Conservation (phyloP, 1,139 yeast species). For the Taphrina wiesneri region DNA sequence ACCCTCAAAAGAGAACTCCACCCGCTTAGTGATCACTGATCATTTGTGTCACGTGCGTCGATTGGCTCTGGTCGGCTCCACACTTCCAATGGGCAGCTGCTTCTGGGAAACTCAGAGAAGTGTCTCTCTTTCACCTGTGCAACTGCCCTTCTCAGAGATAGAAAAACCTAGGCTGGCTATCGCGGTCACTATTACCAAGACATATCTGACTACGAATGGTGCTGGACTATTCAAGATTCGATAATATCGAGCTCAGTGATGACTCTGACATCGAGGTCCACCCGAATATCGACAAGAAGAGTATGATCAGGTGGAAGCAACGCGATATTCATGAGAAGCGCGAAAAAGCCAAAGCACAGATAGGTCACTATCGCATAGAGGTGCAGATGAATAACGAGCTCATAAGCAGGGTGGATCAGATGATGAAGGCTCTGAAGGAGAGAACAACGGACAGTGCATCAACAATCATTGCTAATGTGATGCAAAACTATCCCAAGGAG, state of each 20-base stretch:
- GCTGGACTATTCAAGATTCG: conserved; percentile 54
- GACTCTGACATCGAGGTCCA: conserved; percentile 64
- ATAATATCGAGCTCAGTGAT: conserved; percentile 88
- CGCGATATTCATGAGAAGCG: conserved; percentile 95
- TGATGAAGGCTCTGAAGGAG: conserved; percentile 49
- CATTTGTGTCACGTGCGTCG: not conserved
- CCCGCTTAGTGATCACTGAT: too few relatives aligned
- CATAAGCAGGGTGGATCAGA: conserved; percentile 67
- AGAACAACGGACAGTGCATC: conserved; percentile 13
- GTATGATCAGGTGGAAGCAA: conserved; percentile 95
- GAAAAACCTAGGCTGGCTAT: too few relatives aligned
- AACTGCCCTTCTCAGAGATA: too few relatives aligned
- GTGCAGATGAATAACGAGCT: conserved; percentile 73
- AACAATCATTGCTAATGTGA: conserved; percentile 36
- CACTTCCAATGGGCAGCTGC: not conserved
- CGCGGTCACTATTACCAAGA: too few relatives aligned
- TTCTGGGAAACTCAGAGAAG: too few relatives aligned
- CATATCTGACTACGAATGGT: too few relatives aligned
- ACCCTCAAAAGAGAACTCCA: too few relatives aligned
- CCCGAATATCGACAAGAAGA: conserved; percentile 92
- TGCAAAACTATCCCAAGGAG: conserved; percentile 46
- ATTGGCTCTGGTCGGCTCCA: not conserved
- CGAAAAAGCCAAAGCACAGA: conserved; percentile 71
- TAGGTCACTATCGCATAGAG: conserved; percentile 72
- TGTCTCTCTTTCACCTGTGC: too few relatives aligned